These are phyloP conservation scores for Kuraishia cidri DNA, from an alignment of 805 yeast species.

Conservation along the genomic window DNA sequence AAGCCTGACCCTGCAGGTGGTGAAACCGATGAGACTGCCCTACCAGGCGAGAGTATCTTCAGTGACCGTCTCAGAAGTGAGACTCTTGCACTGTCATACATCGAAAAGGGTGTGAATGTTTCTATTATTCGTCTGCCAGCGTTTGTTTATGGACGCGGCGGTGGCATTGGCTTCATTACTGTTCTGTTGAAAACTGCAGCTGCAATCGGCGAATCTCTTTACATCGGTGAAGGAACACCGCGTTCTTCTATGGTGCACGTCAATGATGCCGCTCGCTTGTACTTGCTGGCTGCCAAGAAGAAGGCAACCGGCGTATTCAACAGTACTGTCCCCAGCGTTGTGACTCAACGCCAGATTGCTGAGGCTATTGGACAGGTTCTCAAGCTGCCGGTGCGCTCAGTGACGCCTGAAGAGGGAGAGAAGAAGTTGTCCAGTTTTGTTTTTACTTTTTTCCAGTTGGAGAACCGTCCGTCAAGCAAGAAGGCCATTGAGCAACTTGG, in stretches of 20 bases:
- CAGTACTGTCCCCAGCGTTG: conserved; percentile 12
- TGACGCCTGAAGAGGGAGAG: conserved; percentile 8
- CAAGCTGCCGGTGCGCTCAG: conserved; percentile 8
- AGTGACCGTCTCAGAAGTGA: conserved; percentile 9
- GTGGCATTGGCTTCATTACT: conserved; percentile 15
- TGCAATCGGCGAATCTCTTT: conserved; percentile 11
- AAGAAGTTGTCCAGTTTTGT: not conserved
- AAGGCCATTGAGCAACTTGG: not conserved
- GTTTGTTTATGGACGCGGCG: conserved; percentile 24
- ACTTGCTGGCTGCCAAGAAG: conserved; percentile 15
- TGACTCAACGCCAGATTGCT: conserved; percentile 15
- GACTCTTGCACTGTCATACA: conserved; percentile 7
- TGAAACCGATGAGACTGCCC: conserved; percentile 6
- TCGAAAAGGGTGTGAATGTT: conserved; percentile 17
- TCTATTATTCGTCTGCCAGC: conserved; percentile 19
- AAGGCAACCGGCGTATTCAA: conserved; percentile 15
- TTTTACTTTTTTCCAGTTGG: not conserved
- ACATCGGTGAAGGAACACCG: conserved; percentile 18
- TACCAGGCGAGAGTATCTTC: not conserved
- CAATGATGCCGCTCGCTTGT: conserved; percentile 22
- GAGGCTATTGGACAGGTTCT: conserved; percentile 13
- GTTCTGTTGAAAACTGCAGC: conserved; percentile 9
- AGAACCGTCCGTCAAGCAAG: not conserved
- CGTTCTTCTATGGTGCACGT: conserved; percentile 22
- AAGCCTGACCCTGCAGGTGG: conserved; percentile 5